These are phyloP conservation scores for Microcos paniculata DNA, from an alignment of 345 rosid species.

Conservation along the genomic window DNA sequence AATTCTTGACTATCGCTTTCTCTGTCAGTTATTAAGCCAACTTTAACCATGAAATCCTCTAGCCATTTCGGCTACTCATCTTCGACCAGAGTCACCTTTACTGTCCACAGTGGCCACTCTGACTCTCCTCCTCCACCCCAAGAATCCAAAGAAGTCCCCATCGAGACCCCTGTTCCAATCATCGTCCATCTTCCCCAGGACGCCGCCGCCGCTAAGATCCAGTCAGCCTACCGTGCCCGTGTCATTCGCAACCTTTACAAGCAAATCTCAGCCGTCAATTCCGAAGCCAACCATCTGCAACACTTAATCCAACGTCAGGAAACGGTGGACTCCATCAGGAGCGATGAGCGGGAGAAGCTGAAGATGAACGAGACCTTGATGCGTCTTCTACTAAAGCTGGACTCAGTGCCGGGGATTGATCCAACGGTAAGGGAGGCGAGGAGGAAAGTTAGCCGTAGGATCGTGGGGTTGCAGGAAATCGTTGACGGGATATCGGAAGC, in stretches of 20 bases:
- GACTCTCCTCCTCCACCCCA: slow-evolving; percentile 19
- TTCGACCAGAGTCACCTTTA: slow-evolving; percentile 39
- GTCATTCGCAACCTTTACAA: slow-evolving; percentile 55
- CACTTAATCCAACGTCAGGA: slow-evolving; percentile 77
- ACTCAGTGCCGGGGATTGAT: slow-evolving; percentile 76
- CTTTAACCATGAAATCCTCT: slow-evolving; percentile 36
- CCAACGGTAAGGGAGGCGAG: slow-evolving; percentile 73
- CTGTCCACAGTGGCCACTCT: slow-evolving; percentile 36
- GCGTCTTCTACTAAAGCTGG: slow-evolving; percentile 73
- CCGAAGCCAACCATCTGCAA: slow-evolving; percentile 60
- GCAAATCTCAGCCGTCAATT: slow-evolving; percentile 45
- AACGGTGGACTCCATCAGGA: slow-evolving; percentile 74
- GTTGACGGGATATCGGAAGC: slow-evolving; percentile 59
- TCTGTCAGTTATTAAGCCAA: background rate
- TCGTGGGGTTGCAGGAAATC: slow-evolving; percentile 87
- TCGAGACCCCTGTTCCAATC: slow-evolving; percentile 22
- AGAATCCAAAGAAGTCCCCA: slow-evolving; percentile 34
- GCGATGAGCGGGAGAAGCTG: slow-evolving; percentile 57
- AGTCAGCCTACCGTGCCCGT: slow-evolving; percentile 62
- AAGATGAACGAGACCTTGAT: slow-evolving; percentile 79
- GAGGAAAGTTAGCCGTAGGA: slow-evolving; percentile 77
- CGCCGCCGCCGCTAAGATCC: slow-evolving; percentile 64
- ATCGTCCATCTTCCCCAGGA: slow-evolving; percentile 30
- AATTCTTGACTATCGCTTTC: background rate
- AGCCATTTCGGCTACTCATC: slow-evolving; percentile 30